phyloP scores from a whole-genome alignment of 1,139 yeast genomes.

The Blastobotrys capitulatus region DNA sequence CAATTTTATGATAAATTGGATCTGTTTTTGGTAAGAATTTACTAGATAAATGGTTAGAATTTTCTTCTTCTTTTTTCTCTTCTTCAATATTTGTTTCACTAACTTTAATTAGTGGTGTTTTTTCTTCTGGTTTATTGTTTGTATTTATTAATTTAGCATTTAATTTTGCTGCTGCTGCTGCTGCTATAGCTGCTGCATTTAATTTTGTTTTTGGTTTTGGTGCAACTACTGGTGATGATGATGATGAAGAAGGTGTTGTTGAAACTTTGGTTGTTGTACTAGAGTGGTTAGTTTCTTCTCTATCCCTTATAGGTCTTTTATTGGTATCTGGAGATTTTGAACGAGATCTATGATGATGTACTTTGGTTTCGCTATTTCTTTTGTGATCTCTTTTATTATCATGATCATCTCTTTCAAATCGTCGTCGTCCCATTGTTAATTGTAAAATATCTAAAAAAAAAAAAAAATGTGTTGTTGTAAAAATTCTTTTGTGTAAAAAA shows the following conservation, averaged over 20 bases:
- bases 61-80: neutral
- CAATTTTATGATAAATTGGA: constrained; percentile 27
- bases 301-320: no score
- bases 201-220: constrained; percentile 15
- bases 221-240: constrained; percentile 30
- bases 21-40: neutral
- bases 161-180: constrained; percentile 34
- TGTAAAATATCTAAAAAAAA: neutral
- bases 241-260: constrained; percentile 23
- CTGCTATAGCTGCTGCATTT: constrained; percentile 29
- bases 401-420: neutral
- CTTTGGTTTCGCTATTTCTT: no score
- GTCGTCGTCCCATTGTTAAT: constrained; percentile 1
- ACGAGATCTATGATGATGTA: no score
- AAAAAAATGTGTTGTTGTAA: neutral
- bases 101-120: neutral
- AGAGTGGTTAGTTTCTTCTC: no score
- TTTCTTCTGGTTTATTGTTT: neutral
- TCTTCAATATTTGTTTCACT: neutral
- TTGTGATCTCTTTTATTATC: neutral
- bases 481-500: neutral
- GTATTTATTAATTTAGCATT: constrained; percentile 32
- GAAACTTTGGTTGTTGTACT: no score
- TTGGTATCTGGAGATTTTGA: neutral
- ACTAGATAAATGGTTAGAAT: neutral